Percentiles rank a stretch among this genome's conserved stretches.
These are phyloP conservation scores for Petunia hybrid DNA, from an alignment of 305 asterid genomes.

Conservation along the genomic window DNA sequence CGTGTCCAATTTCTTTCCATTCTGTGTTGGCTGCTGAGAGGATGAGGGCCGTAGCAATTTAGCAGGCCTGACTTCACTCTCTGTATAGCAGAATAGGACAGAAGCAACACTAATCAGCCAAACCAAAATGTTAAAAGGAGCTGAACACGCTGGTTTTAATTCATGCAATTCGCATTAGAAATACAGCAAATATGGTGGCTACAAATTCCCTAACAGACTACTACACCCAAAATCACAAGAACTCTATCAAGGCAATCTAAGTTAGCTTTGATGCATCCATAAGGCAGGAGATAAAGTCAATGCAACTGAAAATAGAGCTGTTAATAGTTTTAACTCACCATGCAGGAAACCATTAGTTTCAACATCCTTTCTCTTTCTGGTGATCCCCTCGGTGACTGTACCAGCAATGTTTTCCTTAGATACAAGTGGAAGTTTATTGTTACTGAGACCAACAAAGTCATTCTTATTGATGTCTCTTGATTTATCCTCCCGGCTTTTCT, in stretches of 20 bases:
- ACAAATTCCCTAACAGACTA: slow-evolving; percentile 26
- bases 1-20: slow-evolving; percentile 62
- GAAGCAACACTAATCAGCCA: slow-evolving; percentile 48
- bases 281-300: slow-evolving; percentile 26
- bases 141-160: slow-evolving; percentile 36
- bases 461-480: slow-evolving; percentile 29
- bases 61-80: slow-evolving; percentile 61
- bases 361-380: slow-evolving; percentile 43
- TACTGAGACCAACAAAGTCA: slow-evolving; percentile 30
- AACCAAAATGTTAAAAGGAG: slow-evolving; percentile 36
- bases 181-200: slow-evolving; percentile 1
- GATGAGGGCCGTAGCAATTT: slow-evolving; percentile 54
- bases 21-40: slow-evolving; percentile 52
- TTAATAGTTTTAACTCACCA: slow-evolving; percentile 51
- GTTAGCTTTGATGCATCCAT: slow-evolving; percentile 28
- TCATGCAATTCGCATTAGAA: slow-evolving; percentile 30
- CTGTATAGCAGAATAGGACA: slow-evolving; percentile 50
- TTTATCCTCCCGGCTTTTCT: slow-evolving; percentile 38
- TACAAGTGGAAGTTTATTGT: slow-evolving; percentile 22
- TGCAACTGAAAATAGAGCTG: slow-evolving; percentile 27
- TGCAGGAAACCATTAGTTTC: slow-evolving; percentile 47
- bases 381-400: slow-evolving; percentile 37
- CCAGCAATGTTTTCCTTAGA: slow-evolving; percentile 32
- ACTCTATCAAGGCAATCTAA: slow-evolving; percentile 29
- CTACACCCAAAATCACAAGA: slow-evolving; percentile 28